A percentile compares a stretch with the other conserved stretches of the same genome.
phyloP scores from a whole-genome alignment of 345 rosid genomes.

The Pistacia vera region DNA sequence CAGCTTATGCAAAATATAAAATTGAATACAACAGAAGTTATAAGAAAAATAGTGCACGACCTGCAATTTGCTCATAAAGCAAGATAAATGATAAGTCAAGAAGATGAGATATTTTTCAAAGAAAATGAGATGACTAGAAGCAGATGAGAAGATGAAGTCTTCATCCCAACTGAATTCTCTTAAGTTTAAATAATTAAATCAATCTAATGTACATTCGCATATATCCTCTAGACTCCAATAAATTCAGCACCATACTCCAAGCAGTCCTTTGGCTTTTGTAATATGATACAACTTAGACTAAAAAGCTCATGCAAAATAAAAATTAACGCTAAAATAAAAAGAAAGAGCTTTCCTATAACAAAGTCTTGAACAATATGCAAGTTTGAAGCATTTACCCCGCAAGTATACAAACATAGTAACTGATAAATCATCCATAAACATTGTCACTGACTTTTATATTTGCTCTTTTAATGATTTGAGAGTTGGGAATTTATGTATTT shows the following conservation, averaged over 20 bases:
- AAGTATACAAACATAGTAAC: too few relatives aligned
- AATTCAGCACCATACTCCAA: not conserved
- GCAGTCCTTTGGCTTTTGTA: not conserved
- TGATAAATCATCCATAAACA: too few relatives aligned
- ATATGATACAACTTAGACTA: not conserved
- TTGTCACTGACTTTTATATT: too few relatives aligned
- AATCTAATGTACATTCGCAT: not conserved
- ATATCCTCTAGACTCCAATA: not conserved
- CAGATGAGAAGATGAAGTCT: too few relatives aligned
- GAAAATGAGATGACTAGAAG: not conserved
- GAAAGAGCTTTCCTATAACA: not conserved
- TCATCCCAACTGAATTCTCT: too few relatives aligned
- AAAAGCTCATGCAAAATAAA: not conserved
- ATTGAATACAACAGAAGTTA: not conserved
- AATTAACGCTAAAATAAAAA: not conserved
- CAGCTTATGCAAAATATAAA: too few relatives aligned
- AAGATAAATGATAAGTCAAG: not conserved
- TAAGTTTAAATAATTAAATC: not conserved
- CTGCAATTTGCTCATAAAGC: not conserved
- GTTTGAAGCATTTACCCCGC: not conserved
- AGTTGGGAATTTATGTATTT: too few relatives aligned
- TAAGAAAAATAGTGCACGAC: not conserved
- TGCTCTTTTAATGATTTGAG: too few relatives aligned
- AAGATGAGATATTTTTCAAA: not conserved
- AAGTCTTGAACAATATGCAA: not conserved